Base-by-base conservation (phyloP, 495 filamentous ascomycete species). In the Amphirosellinia nigrospora region DNA sequence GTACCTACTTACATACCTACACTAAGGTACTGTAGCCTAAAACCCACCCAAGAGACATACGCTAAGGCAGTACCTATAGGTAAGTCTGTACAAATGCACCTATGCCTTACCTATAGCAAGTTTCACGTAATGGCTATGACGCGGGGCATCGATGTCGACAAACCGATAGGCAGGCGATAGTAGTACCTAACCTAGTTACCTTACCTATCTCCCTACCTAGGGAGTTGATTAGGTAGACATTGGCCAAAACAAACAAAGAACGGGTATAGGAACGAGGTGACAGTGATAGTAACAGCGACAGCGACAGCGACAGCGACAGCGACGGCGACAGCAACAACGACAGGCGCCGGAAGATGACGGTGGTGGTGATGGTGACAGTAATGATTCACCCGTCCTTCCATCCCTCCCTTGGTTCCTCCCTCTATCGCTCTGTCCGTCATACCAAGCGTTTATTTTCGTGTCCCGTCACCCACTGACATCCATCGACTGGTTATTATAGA, bases 401-500 rank as follows among this genome's bases (percentile, higher is more conserved):
- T n/a, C n/a, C n/a, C 60, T 23, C 23, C 5, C 15, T 46, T 32
- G 38, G 46, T 32, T 26, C n/a, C 21, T 56, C 30, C 53, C 8
- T 21, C 53, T n/a, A n/a, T 11, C 52, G 26, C 13, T 38, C 19
- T 19, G 8, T 9, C 36, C 36, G 36, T 60, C 1, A 36, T 30
- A 38, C 56, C 32, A 60, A 41, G 36, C 60, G 39, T 45, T 63
- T 45, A 28, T 63, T 46, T 63, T 43, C 60, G 39, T 30, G 60
- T 32, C 11, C 39, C 7, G 39, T 63, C 21, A 26, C 39, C 46
- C 45, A 53, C 7, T 34, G 61, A 16, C 38, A 45, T 43, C 61
- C 16, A 15, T 50, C 43, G 61, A 64, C 61, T 64, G 43, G 38
- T 67, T 59, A 34, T 59, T 67, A 59, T 67, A 45, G n/a, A n/a